Conservation (phyloP, 352 stramenopile species). For the Pythium monospermum region DNA sequence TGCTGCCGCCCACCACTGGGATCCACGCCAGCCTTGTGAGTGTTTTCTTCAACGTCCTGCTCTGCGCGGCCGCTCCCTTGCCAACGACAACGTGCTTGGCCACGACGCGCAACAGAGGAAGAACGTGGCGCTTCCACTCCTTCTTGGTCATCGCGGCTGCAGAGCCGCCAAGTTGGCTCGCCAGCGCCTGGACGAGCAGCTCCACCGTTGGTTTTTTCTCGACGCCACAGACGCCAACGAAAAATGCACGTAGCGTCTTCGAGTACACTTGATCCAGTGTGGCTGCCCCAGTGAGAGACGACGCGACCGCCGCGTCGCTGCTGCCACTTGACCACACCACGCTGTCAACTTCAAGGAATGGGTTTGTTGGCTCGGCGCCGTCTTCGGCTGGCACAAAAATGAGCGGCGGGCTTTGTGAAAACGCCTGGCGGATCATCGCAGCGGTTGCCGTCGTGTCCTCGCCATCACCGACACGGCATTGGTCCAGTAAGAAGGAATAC, state of each 20-base stretch:
- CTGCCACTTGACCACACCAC: conserved; percentile 20
- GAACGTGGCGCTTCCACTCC: conserved; percentile 23
- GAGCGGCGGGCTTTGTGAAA: conserved; percentile 3
- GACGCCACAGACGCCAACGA: conserved; percentile 58
- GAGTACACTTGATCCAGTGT: conserved; percentile 51
- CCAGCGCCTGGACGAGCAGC: conserved; percentile 27
- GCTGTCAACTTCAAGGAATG: conserved; percentile 2
- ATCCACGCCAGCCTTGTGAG: conserved; percentile 17
- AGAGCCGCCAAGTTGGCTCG: not conserved
- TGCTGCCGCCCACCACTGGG: not conserved
- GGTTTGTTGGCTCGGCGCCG: not conserved
- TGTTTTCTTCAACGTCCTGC: conserved; percentile 33
- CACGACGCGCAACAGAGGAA: conserved; percentile 38
- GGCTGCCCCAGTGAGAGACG: conserved; percentile 11
- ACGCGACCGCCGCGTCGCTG: conserved; percentile 19
- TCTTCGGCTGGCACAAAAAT: conserved; percentile 7
- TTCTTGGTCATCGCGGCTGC: conserved; percentile 6
- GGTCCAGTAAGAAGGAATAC: conserved; percentile 20
- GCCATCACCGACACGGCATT: conserved; percentile 8
- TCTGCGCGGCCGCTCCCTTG: conserved; percentile 32
- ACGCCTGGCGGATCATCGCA: conserved; percentile 9
- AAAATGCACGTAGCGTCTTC: conserved; percentile 48
- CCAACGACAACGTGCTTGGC: conserved; percentile 41
- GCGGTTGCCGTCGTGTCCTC: conserved; percentile 7
- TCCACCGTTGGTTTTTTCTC: conserved; percentile 50